Base-by-base conservation (phyloP, 225 moss, liverwort and hornwort species). In the Marchantia paleacea region DNA sequence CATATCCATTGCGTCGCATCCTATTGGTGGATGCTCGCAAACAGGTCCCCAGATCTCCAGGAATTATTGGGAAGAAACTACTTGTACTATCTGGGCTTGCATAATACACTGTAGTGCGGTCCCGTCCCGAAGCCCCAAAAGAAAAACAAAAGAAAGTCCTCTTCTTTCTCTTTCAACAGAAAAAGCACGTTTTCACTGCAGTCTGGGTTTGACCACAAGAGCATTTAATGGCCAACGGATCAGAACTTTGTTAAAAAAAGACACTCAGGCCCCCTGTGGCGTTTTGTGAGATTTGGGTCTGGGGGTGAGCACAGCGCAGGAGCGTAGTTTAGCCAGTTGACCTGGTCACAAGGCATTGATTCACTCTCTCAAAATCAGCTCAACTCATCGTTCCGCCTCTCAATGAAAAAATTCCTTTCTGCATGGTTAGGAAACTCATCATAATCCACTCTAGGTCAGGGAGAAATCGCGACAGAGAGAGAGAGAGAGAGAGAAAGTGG, bases 21-120 rank as follows among this genome's bases (percentile, higher is more conserved):
- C 67, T 0, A 67, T 28, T 26, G 67, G 26, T 26, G 11, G 28
- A 15, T 20, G 26, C 8, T 3, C 10, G 29, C 67, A 67, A 26
- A 26, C 13, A 67, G 67, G 26, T 0, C 67, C 67, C 26, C 67
- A 67, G 67, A 67, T 28, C 67, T 67, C 67, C 67, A 67, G 63
- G 63, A 63, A 63, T 63, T 63, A 63, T 63, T 63, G 63, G 57
- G 63, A 63, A 63, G 63, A 63, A 63, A 63, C 28, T 26, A 20
- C 67, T 67, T 67, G 25, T 24, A 67, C 63, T 67, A 67, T 24
- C 67, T 67, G 22, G 63, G 63, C 16, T 8, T 63, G 28, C 29
- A 67, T 67, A 26, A 67, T 10, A 26, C 28, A 67, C 11, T 67
- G 25, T 30, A 29, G 67, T 8, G 61, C 67, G 67, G 67, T 67